These are phyloP conservation scores for Alternaria sp. DNA, from an alignment of 2,329 filamentous ascomycete species.

Conservation along the genomic window DNA sequence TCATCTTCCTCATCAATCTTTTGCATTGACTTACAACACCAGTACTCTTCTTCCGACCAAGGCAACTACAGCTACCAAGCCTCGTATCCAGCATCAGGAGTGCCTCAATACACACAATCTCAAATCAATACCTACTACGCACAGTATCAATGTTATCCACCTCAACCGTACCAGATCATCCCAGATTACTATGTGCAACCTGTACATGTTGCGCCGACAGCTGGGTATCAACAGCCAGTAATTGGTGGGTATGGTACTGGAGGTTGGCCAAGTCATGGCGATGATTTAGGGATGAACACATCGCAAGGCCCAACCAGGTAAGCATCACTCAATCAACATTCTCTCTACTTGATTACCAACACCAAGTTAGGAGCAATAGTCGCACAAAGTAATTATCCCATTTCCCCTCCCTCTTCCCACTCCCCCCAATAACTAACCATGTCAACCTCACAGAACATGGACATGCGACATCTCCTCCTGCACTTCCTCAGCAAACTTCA, in stretches of 20 bases:
- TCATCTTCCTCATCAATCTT: background rate
- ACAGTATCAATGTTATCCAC: constrained; percentile 43
- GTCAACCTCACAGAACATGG: constrained; percentile 37
- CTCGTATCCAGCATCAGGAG: constrained; percentile 19
- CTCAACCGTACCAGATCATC: constrained; percentile 40
- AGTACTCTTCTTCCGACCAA: constrained; percentile 37
- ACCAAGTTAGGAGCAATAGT: constrained; percentile 25
- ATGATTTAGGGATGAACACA: constrained; percentile 4
- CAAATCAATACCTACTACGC: constrained; percentile 44
- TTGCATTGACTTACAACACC: constrained; percentile 1
- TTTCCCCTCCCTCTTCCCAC: background rate
- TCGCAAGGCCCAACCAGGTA: constrained; percentile 25
- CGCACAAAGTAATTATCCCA: constrained; percentile 29
- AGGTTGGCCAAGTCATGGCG: constrained; percentile 24
- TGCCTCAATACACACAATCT: constrained; percentile 46
- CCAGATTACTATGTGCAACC: constrained; percentile 36
- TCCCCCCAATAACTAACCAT: constrained; percentile 6
- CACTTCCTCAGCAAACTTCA: constrained; percentile 47
- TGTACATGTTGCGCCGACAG: constrained; percentile 14
- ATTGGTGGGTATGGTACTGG: constrained; percentile 21
- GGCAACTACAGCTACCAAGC: constrained; percentile 31
- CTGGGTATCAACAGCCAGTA: constrained; percentile 22
- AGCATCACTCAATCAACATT: background rate
- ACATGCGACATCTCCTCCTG: constrained; percentile 43
- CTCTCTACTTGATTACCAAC: background rate